These are phyloP conservation scores for Aspergillus coremiiformis DNA, from an alignment of 495 filamentous ascomycete genomes.

Conservation along the genomic window DNA sequence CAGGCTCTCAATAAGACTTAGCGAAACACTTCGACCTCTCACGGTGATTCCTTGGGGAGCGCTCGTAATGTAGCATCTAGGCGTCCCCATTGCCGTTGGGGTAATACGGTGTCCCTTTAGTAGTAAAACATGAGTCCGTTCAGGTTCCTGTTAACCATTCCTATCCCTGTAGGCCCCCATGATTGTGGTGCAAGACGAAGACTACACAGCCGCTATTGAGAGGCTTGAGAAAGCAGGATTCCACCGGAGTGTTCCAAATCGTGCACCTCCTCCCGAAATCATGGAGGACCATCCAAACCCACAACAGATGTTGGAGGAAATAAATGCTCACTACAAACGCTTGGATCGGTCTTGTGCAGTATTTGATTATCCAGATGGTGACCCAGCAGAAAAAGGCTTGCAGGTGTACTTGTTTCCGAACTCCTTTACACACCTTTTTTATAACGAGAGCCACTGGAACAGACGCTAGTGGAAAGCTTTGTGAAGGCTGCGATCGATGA, in stretches of 20 bases:
- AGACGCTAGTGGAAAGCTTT: constrained; percentile 16
- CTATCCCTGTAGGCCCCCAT: constrained; percentile 10
- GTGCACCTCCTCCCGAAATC: constrained; percentile 14
- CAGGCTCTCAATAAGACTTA: constrained; percentile 8
- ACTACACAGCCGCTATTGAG: constrained; percentile 14
- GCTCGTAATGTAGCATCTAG: constrained; percentile 17
- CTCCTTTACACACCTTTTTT: constrained; percentile 10
- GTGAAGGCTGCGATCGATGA: constrained; percentile 14
- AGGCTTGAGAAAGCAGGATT: constrained; percentile 17
- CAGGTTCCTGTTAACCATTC: constrained; percentile 7
- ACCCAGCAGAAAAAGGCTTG: constrained; percentile 8
- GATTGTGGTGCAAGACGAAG: constrained; percentile 20
- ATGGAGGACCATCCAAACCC: constrained; percentile 14
- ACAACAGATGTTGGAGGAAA: constrained; percentile 11
- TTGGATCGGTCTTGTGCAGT: constrained; percentile 14
- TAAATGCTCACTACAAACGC: constrained; percentile 17
- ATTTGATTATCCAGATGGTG: constrained; percentile 15
- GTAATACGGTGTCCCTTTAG: constrained; percentile 9
- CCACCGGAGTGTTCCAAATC: constrained; percentile 11
- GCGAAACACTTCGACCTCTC: constrained; percentile 10
- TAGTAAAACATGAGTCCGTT: background rate
- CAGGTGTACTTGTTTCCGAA: constrained; percentile 17
- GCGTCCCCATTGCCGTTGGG: constrained; percentile 14
- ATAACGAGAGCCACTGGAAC: constrained; percentile 14
- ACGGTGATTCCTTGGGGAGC: constrained; percentile 14